phyloP scores from a whole-genome alignment of 2,329 filamentous ascomycete genomes.

The Bimuria novae-zelandiae region DNA sequence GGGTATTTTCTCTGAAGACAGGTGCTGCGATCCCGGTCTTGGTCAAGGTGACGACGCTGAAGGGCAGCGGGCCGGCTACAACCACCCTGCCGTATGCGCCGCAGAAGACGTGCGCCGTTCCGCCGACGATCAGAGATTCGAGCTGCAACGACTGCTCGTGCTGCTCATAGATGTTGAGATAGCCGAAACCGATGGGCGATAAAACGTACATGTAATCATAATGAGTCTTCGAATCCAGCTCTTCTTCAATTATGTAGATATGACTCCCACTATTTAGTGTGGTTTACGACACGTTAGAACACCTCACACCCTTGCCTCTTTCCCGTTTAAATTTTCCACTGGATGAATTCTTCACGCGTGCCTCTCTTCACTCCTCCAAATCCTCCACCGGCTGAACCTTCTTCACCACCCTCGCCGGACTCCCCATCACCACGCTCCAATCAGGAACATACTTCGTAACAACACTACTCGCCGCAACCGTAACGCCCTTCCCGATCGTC shows the following conservation, averaged over 20 bases:
- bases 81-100: constrained; percentile 33
- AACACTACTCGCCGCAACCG: constrained; percentile 48
- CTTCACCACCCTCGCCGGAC: not conserved
- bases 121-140: constrained; percentile 35
- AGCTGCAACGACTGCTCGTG: constrained; percentile 45
- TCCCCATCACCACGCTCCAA: constrained; percentile 2
- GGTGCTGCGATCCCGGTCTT: constrained; percentile 71
- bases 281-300: no score
- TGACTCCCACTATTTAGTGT: no score
- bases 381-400: not conserved
- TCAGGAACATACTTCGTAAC: constrained; percentile 47
- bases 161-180: constrained; percentile 21
- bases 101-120: constrained; percentile 32
- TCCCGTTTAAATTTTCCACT: no score
- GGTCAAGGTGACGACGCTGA: constrained; percentile 60
- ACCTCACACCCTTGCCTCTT: no score
- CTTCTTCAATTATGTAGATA: not conserved
- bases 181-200: not conserved
- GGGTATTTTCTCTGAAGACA: constrained; percentile 65
- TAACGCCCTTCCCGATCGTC: constrained; percentile 48
- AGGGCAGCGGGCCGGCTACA: constrained; percentile 35
- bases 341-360: no score
- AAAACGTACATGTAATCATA: not conserved
- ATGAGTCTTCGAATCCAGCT: not conserved
- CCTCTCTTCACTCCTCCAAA: constrained; percentile 1